phyloP scores from a whole-genome alignment of 2,329 filamentous ascomycete genomes.

The Beauveria bassiana region DNA sequence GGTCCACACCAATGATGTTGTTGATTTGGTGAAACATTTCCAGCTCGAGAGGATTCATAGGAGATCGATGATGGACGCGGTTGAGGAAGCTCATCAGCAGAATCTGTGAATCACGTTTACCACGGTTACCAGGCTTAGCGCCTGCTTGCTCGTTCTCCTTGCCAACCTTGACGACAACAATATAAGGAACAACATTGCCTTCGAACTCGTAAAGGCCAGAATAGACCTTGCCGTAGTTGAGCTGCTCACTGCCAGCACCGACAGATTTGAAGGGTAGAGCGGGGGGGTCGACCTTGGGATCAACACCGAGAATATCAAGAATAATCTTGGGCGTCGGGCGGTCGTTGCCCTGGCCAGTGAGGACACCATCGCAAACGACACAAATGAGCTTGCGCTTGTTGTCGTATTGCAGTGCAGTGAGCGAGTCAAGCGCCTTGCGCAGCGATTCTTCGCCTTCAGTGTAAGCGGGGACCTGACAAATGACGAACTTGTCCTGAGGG shows the following conservation, averaged over 20 bases:
- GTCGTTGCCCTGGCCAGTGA: conserved; percentile 93
- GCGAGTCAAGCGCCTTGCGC: conserved; percentile 84
- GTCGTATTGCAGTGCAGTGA: conserved; percentile 92
- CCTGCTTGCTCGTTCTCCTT: conserved; percentile 91
- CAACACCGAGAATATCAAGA: conserved; percentile 91
- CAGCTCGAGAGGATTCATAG: conserved; percentile 92
- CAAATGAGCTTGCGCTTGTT: conserved; percentile 97
- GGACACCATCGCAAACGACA: conserved; percentile 95
- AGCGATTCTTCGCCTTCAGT: conserved; percentile 96
- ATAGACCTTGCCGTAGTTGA: conserved; percentile 98
- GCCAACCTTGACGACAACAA: conserved; percentile 94
- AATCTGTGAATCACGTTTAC: conserved; percentile 97
- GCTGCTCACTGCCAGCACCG: conserved; percentile 78
- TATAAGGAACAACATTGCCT: conserved; percentile 92
- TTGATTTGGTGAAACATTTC: conserved; percentile 99
- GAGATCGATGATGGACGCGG: conserved; percentile 84
- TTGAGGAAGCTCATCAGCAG: conserved; percentile 96
- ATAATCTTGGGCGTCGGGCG: conserved; percentile 96
- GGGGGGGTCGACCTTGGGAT: conserved; percentile 92
- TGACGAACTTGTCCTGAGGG: conserved; percentile 96
- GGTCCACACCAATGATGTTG: conserved; percentile 97
- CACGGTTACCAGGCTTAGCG: conserved; percentile 91
- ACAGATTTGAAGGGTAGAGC: conserved; percentile 92
- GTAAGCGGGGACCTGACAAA: conserved; percentile 95
- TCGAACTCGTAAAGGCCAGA: conserved; percentile 96